Conservation (phyloP, 495 filamentous ascomycete species). For the Penicillium paxilli region DNA sequence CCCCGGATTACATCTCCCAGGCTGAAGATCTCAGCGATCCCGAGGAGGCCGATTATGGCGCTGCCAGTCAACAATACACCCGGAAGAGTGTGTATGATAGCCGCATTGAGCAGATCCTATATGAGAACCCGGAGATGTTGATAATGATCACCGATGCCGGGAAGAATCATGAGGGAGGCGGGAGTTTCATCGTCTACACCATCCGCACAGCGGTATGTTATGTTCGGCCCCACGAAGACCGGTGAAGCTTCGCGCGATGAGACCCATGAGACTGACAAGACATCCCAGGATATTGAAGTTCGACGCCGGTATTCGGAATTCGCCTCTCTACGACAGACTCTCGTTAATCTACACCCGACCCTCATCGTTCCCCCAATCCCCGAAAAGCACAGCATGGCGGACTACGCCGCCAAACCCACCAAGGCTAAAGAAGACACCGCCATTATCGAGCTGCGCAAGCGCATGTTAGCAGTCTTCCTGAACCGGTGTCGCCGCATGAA, state of each 20-base stretch:
- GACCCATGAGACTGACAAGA: slow-evolving; percentile 5
- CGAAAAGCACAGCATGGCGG: slow-evolving; percentile 97
- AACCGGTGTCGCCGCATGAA: slow-evolving; percentile 93
- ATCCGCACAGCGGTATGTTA: slow-evolving; percentile 89
- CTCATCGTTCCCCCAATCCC: slow-evolving; percentile 95
- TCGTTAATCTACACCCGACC: slow-evolving; percentile 89
- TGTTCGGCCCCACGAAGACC: not conserved
- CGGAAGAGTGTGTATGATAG: slow-evolving; percentile 89
- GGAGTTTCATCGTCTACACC: slow-evolving; percentile 93
- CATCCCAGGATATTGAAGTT: slow-evolving; percentile 84
- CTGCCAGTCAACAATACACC: slow-evolving; percentile 32
- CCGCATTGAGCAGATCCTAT: slow-evolving; percentile 92
- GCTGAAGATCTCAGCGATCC: slow-evolving; percentile 61
- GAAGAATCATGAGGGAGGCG: slow-evolving; percentile 88
- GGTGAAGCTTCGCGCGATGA: not conserved
- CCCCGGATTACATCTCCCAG: slow-evolving; percentile 59
- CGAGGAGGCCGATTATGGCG: slow-evolving; percentile 47
- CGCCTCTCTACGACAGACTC: slow-evolving; percentile 82
- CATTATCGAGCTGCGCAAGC: slow-evolving; percentile 93
- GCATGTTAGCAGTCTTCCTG: slow-evolving; percentile 92
- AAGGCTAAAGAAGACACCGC: slow-evolving; percentile 95
- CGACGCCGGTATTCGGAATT: slow-evolving; percentile 96
- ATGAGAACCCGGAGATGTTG: slow-evolving; percentile 85
- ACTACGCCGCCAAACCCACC: slow-evolving; percentile 96
- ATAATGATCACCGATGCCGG: slow-evolving; percentile 92